Evolutionary conservation across 768 basidiomycete species (phyloP).

Genomic region (Trametes meyenii): DNA sequence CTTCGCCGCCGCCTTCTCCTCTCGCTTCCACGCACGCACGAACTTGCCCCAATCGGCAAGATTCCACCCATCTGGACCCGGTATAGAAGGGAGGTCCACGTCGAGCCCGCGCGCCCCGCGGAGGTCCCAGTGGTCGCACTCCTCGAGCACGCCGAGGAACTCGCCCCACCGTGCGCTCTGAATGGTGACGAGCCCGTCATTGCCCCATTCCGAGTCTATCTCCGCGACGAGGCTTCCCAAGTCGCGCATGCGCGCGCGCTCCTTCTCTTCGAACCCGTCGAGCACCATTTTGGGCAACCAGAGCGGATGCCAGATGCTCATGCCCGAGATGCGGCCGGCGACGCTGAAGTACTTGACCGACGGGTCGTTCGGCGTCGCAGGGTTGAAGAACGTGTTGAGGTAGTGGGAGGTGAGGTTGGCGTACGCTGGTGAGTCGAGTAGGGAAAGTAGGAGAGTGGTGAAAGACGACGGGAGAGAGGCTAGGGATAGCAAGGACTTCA

Average conservation of each 20-base stretch:
- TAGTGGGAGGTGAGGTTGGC: conserved; percentile 88
- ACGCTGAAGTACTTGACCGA: conserved; percentile 91
- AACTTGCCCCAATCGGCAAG: conserved; percentile 64
- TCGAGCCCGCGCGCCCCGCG: conserved; percentile 85
- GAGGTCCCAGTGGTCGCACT: conserved; percentile 96
- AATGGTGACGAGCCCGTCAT: conserved; percentile 92
- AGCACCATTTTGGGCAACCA: conserved; percentile 96
- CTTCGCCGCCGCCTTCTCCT: conserved; percentile 47
- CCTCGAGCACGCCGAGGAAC: conserved; percentile 87
- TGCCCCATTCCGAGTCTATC: conserved; percentile 68
- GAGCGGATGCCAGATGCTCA: conserved; percentile 89
- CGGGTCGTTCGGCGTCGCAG: conserved; percentile 73
- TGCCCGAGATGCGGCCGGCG: conserved; percentile 68
- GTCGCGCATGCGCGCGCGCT: conserved; percentile 48
- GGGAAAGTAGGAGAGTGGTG: conserved; percentile 81
- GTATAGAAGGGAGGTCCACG: conserved; percentile 57
- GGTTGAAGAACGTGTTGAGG: conserved; percentile 82
- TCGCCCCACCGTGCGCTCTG: conserved; percentile 95
- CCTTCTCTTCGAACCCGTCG: conserved; percentile 76
- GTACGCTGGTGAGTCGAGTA: conserved; percentile 96
- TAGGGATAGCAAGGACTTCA: conserved; percentile 47
- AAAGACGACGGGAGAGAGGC: conserved; percentile 78
- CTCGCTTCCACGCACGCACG: conserved; percentile 61
- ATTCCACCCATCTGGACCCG: conserved; percentile 49
- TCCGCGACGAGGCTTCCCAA: conserved; percentile 47